A percentile compares a stretch with the other conserved stretches of the same genome.
Evolutionary conservation across 139 green algal genomes (phyloP).

Genomic region (Zygnema circumcarinatum): DNA sequence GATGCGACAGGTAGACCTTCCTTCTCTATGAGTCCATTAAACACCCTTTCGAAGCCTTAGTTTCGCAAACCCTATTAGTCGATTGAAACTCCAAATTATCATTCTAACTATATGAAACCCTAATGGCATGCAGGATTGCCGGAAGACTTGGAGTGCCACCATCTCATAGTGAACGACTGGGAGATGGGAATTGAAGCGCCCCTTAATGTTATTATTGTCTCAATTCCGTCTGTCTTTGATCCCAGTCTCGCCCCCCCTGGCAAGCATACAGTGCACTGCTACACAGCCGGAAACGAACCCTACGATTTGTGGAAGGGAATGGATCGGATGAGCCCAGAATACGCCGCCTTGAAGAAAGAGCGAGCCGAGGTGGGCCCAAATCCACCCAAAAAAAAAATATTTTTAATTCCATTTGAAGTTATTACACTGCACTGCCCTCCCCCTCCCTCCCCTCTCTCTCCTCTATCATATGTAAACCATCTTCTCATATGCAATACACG

Average conservation of each 20-base stretch:
- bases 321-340: conserved; percentile 66
- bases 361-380: conserved; percentile 67
- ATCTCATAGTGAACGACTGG: conserved; percentile 85
- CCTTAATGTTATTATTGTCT: conserved; percentile 72
- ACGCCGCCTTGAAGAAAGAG: conserved; percentile 80
- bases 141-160: conserved; percentile 78
- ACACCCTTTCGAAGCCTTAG: not conserved
- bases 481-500: too few species aligned
- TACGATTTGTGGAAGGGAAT: conserved; percentile 79
- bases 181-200: conserved; percentile 42
- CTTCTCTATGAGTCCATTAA: not conserved
- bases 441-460: too few species aligned
- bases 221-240: conserved; percentile 80
- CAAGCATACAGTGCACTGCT: conserved; percentile 67
- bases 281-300: conserved; percentile 82
- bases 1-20: conserved; percentile 62
- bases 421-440: not conserved
- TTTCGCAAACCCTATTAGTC: too few species aligned
- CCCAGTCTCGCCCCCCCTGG: conserved; percentile 71
- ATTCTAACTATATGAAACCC: too few species aligned
- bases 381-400: conserved; percentile 18
- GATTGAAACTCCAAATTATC: too few species aligned
- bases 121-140: conserved; percentile 72
- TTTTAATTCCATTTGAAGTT: not conserved
- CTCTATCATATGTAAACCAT: too few species aligned